Conservation (phyloP, 2,329 filamentous ascomycete genomes). For the Diaporthe capsici region DNA sequence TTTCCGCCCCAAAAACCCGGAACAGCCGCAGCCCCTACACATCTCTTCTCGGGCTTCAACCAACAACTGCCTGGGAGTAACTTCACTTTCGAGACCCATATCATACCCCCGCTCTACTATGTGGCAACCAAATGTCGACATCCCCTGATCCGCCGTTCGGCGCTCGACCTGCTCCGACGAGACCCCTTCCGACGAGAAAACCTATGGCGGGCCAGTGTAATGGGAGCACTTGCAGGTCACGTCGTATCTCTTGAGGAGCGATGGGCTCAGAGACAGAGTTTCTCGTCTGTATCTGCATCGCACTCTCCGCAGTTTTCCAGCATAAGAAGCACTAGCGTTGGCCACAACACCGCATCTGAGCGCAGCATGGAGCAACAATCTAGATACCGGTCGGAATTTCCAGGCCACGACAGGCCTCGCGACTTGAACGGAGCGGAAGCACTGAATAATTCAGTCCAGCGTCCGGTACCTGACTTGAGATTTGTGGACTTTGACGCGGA, state of each 20-base stretch:
- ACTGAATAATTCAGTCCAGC: not conserved
- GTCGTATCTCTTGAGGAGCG: constrained; percentile 55
- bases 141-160: constrained; percentile 54
- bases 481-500: constrained; percentile 30
- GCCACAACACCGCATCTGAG: not conserved
- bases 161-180: constrained; percentile 51
- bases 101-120: constrained; percentile 57
- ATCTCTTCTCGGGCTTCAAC: constrained; percentile 32
- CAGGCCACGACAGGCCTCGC: not conserved
- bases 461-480: constrained; percentile 4
- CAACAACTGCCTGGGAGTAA: constrained; percentile 30
- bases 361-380: constrained; percentile 7
- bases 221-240: constrained; percentile 50
- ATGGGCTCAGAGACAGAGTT: constrained; percentile 33
- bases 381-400: not conserved
- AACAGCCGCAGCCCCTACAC: constrained; percentile 39
- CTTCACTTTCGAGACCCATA: constrained; percentile 57
- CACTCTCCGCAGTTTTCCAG: constrained; percentile 2
- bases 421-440: not conserved
- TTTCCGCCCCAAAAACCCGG: constrained; percentile 6
- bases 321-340: not conserved
- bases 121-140: constrained; percentile 55
- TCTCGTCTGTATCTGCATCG: constrained; percentile 18
- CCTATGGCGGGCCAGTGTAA: constrained; percentile 53
- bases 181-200: constrained; percentile 52